phyloP scores from a whole-genome alignment of 306 rosid species.

The Ceratonia siliqua region DNA sequence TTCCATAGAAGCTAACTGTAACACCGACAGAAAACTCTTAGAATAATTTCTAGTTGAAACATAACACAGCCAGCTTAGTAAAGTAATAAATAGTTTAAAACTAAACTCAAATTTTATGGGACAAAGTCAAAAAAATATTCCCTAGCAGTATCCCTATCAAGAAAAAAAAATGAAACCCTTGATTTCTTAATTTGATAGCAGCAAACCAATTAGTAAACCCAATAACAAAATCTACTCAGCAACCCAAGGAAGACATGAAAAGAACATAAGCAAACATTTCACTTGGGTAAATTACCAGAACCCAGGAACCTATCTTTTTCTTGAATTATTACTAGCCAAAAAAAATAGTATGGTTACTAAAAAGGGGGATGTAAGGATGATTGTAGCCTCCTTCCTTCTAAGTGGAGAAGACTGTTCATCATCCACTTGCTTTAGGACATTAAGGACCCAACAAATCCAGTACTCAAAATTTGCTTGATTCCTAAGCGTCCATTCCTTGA shows the following conservation, averaged over 20 bases:
- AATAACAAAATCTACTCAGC: background rate
- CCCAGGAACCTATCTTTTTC: background rate
- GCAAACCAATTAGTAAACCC: background rate
- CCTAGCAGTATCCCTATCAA: background rate
- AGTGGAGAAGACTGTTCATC: constrained; percentile 85
- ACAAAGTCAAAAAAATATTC: background rate
- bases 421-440: constrained; percentile 78
- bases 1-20: constrained; percentile 77
- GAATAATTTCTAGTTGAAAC: background rate
- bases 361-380: too few relatives aligned
- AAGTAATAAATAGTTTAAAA: background rate
- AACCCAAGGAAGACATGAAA: background rate
- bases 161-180: constrained; percentile 4
- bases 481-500: constrained; percentile 50
- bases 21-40: constrained; percentile 26
- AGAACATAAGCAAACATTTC: background rate
- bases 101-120: background rate
- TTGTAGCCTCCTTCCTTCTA: constrained; percentile 71
- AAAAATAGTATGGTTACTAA: too few relatives aligned
- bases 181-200: constrained; percentile 11
- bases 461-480: constrained; percentile 54
- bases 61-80: constrained; percentile 3
- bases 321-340: background rate
- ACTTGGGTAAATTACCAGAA: too few relatives aligned
- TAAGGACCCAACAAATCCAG: constrained; percentile 55